Percentiles rank a stretch among this genome's conserved stretches.
Evolutionary conservation across 2,329 filamentous ascomycete genomes (phyloP).

Genomic region (Aureobasidium sp.): DNA sequence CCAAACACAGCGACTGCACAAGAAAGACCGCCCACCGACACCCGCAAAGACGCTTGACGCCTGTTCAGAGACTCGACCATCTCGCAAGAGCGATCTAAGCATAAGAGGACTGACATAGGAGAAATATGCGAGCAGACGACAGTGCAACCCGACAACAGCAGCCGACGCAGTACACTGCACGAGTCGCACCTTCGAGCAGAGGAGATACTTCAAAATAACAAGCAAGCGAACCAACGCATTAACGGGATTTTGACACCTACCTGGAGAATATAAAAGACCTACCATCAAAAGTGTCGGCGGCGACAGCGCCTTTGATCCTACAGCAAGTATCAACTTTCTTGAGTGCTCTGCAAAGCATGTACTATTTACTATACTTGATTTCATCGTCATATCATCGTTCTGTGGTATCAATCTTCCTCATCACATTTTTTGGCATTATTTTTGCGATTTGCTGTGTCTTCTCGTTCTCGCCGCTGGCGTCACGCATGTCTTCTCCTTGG

Average conservation of each 20-base stretch:
- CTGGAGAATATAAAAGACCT: too few species aligned
- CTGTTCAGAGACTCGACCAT: not conserved
- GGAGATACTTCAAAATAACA: not conserved
- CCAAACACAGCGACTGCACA: not conserved
- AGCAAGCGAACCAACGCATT: not conserved
- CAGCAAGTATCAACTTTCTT: not conserved
- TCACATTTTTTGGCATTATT: not conserved
- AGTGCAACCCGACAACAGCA: not conserved
- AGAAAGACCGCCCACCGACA: not conserved
- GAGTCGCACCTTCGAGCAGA: not conserved
- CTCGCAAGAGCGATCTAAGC: not conserved
- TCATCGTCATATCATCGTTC: not conserved
- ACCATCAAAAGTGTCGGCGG: not conserved
- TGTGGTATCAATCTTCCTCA: not conserved
- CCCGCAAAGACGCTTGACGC: not conserved
- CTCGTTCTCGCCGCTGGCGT: not conserved
- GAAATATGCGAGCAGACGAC: not conserved
- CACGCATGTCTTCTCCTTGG: not conserved
- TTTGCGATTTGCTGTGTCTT: not conserved
- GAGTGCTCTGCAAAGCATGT: not conserved
- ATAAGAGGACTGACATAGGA: not conserved
- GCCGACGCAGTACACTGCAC: not conserved
- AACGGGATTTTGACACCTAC: not conserved
- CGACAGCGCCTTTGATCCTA: not conserved
- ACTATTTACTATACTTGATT: not conserved